Evolutionary conservation across 2,329 filamentous ascomycete genomes (phyloP).

Genomic region (Sporothrix phasma): DNA sequence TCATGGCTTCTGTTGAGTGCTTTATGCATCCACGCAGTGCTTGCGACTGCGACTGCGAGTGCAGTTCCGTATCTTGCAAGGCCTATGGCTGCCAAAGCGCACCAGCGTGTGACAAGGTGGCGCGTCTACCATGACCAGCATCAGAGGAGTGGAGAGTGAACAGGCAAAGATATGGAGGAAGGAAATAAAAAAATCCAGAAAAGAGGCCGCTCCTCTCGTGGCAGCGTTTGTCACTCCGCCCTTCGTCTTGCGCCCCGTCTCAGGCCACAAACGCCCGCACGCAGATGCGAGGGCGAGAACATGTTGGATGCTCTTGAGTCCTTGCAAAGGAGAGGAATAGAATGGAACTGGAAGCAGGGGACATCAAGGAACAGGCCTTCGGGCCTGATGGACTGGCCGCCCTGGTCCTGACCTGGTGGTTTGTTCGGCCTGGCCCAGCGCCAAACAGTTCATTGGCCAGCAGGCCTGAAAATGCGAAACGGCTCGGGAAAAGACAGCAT

Average conservation of each 20-base stretch:
- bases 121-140: not conserved
- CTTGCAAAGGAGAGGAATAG: not conserved
- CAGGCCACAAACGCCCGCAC: not conserved
- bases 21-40: not conserved
- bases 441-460: conserved; percentile 18
- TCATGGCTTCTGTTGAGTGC: too few species aligned
- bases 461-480: conserved; percentile 16
- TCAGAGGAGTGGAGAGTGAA: not conserved
- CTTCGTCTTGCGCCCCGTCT: not conserved
- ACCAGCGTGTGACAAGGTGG: not conserved
- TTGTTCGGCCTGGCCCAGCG: conserved; percentile 13
- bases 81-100: conserved; percentile 2
- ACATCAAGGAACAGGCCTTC: too few species aligned
- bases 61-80: not conserved
- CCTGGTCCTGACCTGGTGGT: not conserved
- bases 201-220: not conserved
- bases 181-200: not conserved
- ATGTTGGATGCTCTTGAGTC: not conserved
- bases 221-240: not conserved
- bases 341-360: not conserved
- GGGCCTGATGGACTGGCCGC: not conserved
- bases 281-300: not conserved
- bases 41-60: not conserved
- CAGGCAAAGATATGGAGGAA: not conserved
- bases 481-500: not conserved